These are phyloP conservation scores for Hirsutella thompsonii DNA, from an alignment of 2,329 filamentous ascomycete species.

Conservation along the genomic window DNA sequence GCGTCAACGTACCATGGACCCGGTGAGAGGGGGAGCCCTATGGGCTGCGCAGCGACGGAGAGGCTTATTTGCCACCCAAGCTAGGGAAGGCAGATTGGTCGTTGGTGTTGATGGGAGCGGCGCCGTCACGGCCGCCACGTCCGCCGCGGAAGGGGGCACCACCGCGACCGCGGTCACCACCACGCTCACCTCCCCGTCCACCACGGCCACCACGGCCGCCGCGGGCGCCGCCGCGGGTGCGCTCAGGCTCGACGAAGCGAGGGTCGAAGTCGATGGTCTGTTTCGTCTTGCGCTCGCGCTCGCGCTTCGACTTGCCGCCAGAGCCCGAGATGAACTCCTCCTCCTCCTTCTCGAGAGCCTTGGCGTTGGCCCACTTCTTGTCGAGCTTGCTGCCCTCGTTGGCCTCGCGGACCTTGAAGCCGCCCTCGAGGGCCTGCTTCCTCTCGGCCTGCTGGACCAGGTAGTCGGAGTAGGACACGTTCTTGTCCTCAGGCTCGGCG, in stretches of 20 bases:
- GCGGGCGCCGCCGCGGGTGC: slow-evolving; percentile 38
- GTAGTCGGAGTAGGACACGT: slow-evolving; percentile 83
- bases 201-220: slow-evolving; percentile 36
- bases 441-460: slow-evolving; percentile 60
- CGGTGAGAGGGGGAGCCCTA: not conserved
- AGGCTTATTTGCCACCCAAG: slow-evolving; percentile 41
- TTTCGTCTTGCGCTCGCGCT: slow-evolving; percentile 90
- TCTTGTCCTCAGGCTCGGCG: slow-evolving; percentile 68
- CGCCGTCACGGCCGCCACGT: slow-evolving; percentile 22
- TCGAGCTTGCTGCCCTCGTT: slow-evolving; percentile 82
- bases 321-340: slow-evolving; percentile 67
- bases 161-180: slow-evolving; percentile 36
- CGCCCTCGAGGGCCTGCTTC: slow-evolving; percentile 56
- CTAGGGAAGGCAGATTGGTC: slow-evolving; percentile 49
- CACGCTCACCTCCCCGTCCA: slow-evolving; percentile 34
- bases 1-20: not conserved
- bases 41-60: slow-evolving; percentile 2
- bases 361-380: slow-evolving; percentile 89
- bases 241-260: slow-evolving; percentile 61
- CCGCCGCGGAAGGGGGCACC: slow-evolving; percentile 25
- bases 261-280: slow-evolving; percentile 79
- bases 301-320: slow-evolving; percentile 67
- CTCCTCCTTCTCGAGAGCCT: slow-evolving; percentile 52
- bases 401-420: slow-evolving; percentile 66
- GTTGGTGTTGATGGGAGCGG: slow-evolving; percentile 38